Evolutionary conservation across 176 grass and related monocot species (phyloP).

Genomic region (Triticum monococcum): DNA sequence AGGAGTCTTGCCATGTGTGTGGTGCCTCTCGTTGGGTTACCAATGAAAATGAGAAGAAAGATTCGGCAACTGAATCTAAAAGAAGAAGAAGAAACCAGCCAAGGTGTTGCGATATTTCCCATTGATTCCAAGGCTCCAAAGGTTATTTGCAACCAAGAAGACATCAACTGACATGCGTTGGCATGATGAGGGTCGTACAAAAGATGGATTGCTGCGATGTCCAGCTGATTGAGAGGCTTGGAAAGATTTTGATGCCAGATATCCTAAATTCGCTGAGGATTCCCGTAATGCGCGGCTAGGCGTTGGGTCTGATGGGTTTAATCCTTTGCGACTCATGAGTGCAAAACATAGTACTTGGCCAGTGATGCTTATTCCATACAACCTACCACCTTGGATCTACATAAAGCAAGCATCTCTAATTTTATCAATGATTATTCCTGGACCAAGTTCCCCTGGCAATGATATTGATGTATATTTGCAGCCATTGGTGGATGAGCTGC

Average conservation of each 20-base stretch:
- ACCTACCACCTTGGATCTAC: no score
- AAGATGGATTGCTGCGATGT: neutral
- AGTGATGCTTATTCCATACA: no score
- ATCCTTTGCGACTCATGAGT: neutral
- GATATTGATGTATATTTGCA: no score
- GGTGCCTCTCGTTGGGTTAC: neutral
- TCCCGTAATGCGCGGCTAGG: neutral
- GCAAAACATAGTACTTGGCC: no score
- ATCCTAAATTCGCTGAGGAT: neutral
- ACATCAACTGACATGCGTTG: constrained; percentile 5
- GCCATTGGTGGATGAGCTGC: no score
- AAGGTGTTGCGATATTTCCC: constrained; percentile 40
- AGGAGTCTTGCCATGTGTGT: neutral
- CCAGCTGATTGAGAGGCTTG: neutral
- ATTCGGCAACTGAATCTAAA: neutral
- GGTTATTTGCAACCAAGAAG: constrained; percentile 20
- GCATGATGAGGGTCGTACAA: constrained; percentile 27
- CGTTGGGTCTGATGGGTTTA: constrained; percentile 10
- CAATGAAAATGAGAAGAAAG: neutral
- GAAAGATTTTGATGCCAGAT: neutral
- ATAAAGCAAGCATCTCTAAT: no score
- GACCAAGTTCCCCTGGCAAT: no score
- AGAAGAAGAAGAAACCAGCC: constrained; percentile 13
- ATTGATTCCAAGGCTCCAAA: constrained; percentile 21
- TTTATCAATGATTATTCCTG: no score